Evolutionary conservation across 1,284 basidiomycete genomes (phyloP).

Genomic region (Fomitopsis schrenkii): DNA sequence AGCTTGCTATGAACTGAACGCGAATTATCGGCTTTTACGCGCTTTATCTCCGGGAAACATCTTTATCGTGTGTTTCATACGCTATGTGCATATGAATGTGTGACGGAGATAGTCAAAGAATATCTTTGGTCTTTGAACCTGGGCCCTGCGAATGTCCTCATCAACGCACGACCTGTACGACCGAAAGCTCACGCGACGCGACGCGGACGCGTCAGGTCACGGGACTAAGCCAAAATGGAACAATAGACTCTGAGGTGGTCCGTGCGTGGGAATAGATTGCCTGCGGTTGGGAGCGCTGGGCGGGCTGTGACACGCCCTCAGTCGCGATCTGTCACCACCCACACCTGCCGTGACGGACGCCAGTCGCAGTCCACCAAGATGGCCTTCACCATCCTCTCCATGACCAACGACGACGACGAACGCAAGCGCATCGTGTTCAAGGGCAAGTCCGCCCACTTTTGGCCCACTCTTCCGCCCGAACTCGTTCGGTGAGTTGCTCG

Average conservation of each 20-base stretch:
- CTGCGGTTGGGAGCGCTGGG: slow-evolving; percentile 8
- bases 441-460: slow-evolving; percentile 64
- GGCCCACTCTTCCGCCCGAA: slow-evolving; percentile 67
- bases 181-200: background rate
- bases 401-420: slow-evolving; percentile 5
- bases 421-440: slow-evolving; percentile 39
- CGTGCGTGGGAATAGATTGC: slow-evolving; percentile 23
- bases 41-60: background rate
- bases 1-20: background rate
- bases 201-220: background rate
- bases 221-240: background rate
- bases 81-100: too few relatives aligned
- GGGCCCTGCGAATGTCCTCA: too few relatives aligned
- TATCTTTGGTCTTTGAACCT: too few relatives aligned
- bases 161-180: background rate
- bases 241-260: slow-evolving; percentile 11
- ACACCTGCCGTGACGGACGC: slow-evolving; percentile 22
- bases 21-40: background rate
- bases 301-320: slow-evolving; percentile 19
- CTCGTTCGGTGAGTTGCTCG: slow-evolving; percentile 50
- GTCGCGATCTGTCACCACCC: slow-evolving; percentile 28
- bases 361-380: slow-evolving; percentile 9
- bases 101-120: too few relatives aligned
- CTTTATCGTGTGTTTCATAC: background rate
- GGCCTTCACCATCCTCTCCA: slow-evolving; percentile 16